Conservation (phyloP, 495 filamentous ascomycete species). For the Lineolata rhizophorae region DNA sequence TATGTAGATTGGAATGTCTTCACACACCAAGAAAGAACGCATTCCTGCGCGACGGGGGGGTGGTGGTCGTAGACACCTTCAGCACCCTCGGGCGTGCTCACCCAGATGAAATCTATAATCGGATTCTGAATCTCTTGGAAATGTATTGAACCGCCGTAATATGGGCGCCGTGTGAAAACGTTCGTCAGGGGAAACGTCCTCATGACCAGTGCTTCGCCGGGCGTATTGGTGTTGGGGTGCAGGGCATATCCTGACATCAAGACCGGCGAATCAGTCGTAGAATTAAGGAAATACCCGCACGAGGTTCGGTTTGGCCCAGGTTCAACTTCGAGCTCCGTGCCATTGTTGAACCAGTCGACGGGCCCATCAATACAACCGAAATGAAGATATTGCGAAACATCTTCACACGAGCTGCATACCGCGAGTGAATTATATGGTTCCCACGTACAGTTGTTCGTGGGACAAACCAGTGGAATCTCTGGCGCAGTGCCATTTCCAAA, state of each 20-base stretch:
- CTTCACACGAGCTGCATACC: constrained; percentile 5
- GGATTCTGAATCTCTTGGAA: constrained; percentile 7
- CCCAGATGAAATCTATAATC: constrained; percentile 5
- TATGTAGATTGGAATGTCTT: no score
- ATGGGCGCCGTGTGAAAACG: background rate
- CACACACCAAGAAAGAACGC: constrained; percentile 7
- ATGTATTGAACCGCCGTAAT: constrained; percentile 5
- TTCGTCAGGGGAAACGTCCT: constrained; percentile 5
- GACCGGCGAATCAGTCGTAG: constrained; percentile 3
- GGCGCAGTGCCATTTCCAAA: constrained; percentile 4
- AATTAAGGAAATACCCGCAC: constrained; percentile 6
- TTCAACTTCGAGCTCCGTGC: background rate
- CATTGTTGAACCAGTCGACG: constrained; percentile 2
- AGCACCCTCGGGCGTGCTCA: background rate
- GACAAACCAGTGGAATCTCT: constrained; percentile 5
- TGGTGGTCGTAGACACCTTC: constrained; percentile 2
- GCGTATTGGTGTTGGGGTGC: background rate
- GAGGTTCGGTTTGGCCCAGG: background rate
- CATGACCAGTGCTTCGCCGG: constrained; percentile 1
- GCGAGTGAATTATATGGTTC: constrained; percentile 6
- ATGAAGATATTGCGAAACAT: constrained; percentile 1
- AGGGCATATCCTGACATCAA: constrained; percentile 7
- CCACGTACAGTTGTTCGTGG: constrained; percentile 9
- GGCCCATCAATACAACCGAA: constrained; percentile 1
- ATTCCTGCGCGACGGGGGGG: constrained; percentile 5